These are phyloP conservation scores for Stachybotrys elegans DNA, from an alignment of 2,329 filamentous ascomycete species.

Conservation along the genomic window DNA sequence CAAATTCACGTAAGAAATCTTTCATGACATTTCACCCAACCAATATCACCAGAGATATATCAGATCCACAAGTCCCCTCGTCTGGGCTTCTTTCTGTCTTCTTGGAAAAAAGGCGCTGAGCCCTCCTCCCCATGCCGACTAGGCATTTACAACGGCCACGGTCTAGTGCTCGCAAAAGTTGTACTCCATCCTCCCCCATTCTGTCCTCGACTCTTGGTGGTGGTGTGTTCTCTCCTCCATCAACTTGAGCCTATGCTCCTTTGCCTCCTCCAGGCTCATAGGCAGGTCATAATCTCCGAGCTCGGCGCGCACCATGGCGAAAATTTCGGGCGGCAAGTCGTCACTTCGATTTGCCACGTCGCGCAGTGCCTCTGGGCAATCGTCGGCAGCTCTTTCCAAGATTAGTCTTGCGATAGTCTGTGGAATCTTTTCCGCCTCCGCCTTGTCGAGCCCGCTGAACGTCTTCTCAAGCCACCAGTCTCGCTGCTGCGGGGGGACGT, in stretches of 20 bases:
- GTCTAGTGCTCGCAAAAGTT: neutral
- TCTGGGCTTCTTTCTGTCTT: too few species aligned
- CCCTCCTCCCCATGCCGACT: too few species aligned
- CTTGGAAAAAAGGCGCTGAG: too few species aligned
- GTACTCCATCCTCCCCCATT: neutral
- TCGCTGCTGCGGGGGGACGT: conserved; percentile 26
- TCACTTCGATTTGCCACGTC: neutral
- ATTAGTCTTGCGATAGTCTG: too few species aligned
- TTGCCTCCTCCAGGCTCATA: conserved; percentile 2
- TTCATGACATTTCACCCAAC: too few species aligned
- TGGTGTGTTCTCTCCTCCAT: conserved; percentile 1
- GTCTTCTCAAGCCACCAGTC: conserved; percentile 19
- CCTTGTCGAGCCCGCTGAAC: neutral
- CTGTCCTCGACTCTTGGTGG: neutral
- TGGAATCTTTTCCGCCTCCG: too few species aligned
- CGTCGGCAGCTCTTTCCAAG: neutral
- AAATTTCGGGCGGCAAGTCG: neutral
- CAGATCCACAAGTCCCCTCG: too few species aligned
- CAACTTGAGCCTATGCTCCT: conserved; percentile 1
- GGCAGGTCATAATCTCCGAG: neutral
- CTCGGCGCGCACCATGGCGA: neutral
- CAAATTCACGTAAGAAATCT: too few species aligned
- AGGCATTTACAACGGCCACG: too few species aligned
- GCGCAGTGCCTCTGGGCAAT: neutral
- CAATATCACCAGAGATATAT: too few species aligned